These are phyloP conservation scores for Yamadazyma songkhlaensis DNA, from an alignment of 1,139 yeast genomes.

Conservation along the genomic window DNA sequence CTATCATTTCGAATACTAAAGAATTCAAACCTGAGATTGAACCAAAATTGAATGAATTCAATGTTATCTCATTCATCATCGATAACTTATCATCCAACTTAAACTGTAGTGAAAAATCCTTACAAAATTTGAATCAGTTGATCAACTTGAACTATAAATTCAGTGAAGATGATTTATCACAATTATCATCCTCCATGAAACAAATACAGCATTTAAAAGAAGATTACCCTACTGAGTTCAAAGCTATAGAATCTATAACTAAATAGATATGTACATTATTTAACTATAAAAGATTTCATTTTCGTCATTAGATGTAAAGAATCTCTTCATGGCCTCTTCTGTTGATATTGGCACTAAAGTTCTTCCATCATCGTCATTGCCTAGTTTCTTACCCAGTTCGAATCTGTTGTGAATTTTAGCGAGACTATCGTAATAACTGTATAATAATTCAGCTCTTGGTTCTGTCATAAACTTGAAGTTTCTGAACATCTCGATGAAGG, in stretches of 20 bases:
- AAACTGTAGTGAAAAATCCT: constrained; percentile 46
- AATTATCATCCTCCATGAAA: constrained; percentile 38
- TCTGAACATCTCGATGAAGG: constrained; percentile 47
- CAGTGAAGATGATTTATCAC: constrained; percentile 41
- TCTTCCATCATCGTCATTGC: constrained; percentile 26
- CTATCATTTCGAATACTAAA: constrained; percentile 51
- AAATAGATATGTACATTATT: constrained; percentile 4
- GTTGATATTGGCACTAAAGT: constrained; percentile 31
- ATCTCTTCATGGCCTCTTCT: constrained; percentile 42
- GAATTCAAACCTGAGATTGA: constrained; percentile 27
- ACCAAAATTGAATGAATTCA: constrained; percentile 38
- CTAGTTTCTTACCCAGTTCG: constrained; percentile 22
- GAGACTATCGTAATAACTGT: constrained; percentile 36
- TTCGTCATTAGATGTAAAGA: constrained; percentile 53
- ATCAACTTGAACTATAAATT: constrained; percentile 46
- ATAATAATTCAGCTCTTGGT: constrained; percentile 34
- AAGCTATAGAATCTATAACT: constrained; percentile 3
- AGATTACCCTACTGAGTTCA: constrained; percentile 50
- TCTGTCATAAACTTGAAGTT: constrained; percentile 59
- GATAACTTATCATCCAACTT: constrained; percentile 8
- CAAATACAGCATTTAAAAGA: constrained; percentile 44
- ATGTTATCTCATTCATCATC: constrained; percentile 27
- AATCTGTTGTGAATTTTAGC: constrained; percentile 33
- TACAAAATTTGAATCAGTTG: constrained; percentile 52
- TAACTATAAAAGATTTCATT: constrained; percentile 28